A percentile compares a stretch with the other conserved stretches of the same genome.
These are phyloP conservation scores for Kodamaea fungicola DNA, from an alignment of 1,139 yeast genomes.

Conservation along the genomic window DNA sequence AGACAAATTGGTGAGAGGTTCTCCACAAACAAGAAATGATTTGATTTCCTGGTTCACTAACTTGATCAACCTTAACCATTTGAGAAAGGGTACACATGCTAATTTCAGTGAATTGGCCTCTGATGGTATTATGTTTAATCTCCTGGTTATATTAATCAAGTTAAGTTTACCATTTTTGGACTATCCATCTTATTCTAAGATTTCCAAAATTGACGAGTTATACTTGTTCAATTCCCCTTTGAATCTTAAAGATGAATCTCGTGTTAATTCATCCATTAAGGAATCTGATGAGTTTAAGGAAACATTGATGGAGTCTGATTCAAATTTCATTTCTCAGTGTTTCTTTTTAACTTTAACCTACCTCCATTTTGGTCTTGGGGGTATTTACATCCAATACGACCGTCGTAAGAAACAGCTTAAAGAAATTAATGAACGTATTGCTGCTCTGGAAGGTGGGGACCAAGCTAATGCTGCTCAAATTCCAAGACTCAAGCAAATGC, in stretches of 20 bases:
- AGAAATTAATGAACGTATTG: constrained; percentile 51
- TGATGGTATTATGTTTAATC: constrained; percentile 81
- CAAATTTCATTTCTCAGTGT: constrained; percentile 86
- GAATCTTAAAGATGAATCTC: constrained; percentile 76
- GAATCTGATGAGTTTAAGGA: constrained; percentile 58
- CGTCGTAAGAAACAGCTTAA: constrained; percentile 51
- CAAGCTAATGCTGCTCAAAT: constrained; percentile 30
- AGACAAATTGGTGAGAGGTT: constrained; percentile 77
- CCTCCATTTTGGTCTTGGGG: constrained; percentile 87
- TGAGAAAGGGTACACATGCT: constrained; percentile 84
- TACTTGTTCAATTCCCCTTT: constrained; percentile 54
- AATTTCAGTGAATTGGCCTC: constrained; percentile 64
- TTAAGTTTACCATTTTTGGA: constrained; percentile 85
- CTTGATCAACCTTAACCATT: constrained; percentile 75
- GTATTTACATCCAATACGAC: constrained; percentile 58
- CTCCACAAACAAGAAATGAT: constrained; percentile 57
- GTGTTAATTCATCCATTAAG: constrained; percentile 69
- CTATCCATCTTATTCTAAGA: constrained; percentile 52
- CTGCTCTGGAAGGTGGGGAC: constrained; percentile 32
- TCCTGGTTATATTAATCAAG: constrained; percentile 61
- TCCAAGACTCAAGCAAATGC: constrained; percentile 42
- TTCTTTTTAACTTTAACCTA: constrained; percentile 78
- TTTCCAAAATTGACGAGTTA: constrained; percentile 72
- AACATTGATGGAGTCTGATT: constrained; percentile 22
- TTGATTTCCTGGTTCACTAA: constrained; percentile 67